Evolutionary conservation across 108 stramenopile genomes (phyloP), one percentile per base, ranked within the genome.

Genomic region (Cyclotella kingstonii): DNA sequence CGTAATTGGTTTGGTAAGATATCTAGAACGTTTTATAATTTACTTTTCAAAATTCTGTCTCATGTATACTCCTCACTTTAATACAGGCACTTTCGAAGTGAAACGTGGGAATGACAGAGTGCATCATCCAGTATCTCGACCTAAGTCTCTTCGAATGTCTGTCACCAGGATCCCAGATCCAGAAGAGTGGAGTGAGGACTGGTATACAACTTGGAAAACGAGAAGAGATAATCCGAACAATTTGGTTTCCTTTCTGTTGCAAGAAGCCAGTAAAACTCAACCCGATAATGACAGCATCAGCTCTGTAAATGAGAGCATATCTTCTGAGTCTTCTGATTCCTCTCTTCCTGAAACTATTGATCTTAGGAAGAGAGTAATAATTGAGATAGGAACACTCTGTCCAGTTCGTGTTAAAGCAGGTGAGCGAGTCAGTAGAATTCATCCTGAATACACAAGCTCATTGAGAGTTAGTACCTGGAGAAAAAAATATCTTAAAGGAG

Each of bases 1-100:
- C 70, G 84, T 8, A 90, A 90, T 36, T 90, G 89, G 89, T 90
- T 85, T 65, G 89, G 89, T 70, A 62, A 62, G 68, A 22, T 26
- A 9, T 15, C 34, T 8, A 33, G 1, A 47, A 19, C 23, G 3
- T 22, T 3, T 33, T 47, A 30, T n/a, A 48, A 27, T 22, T 31
- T 15, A 35, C 19, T 25, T 30, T 18, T 47, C 5, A 48, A 0
- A 21, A 4, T 22, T 15, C 11, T 30, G 4, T 15, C n/a, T 43
- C 42, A 26, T 31, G 10, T 25, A 3, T 25, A 19, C 0, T 8
- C 25, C 25, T 30, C 28, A 5, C 10, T 49, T 11, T 11, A 41
- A 39, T 31, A 2, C 33, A 69, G 68, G 68, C 41, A 44, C 74
- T 28, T 55, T 82, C 19, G 66, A 61, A 29, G 17, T 53, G 4